Evolutionary conservation across 768 basidiomycete genomes (phyloP), one percentile per base, ranked within the genome.

Genomic region (Cystofilobasidium bisporidii): DNA sequence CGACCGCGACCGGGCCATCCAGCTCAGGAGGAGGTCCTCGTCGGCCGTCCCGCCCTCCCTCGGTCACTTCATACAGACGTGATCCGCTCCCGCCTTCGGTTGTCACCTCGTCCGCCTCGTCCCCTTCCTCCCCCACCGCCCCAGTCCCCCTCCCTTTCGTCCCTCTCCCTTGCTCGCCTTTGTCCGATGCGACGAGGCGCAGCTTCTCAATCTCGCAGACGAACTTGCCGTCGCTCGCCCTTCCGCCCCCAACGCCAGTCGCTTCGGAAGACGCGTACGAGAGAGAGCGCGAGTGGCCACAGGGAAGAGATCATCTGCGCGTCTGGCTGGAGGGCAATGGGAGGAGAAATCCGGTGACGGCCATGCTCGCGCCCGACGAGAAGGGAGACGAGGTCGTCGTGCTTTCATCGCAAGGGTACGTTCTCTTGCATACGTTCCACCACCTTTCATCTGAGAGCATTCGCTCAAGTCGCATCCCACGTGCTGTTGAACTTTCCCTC

Each of bases 111-210:
- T 18, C 47, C 28, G 32, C 61, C 10, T 22, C 60, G 1, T 28
- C 60, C n/a, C 59, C 53, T 22, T n/a, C 60, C 18, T 2, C 36
- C 5, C 36, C 33, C 32, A 22, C 61, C 22, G 41, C 47, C 45
- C 6, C 32, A 45, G 8, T n/a, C n/a, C n/a, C 43, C 5, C 63
- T 20, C 22, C 55, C 53, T 10, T 57, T 64, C 12, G 53, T 64
- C 41, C 38, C 38, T 12, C 53, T 64, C 8, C 26, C 63, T 1
- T 55, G 57, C n/a, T 64, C 63, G 26, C 63, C 63, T 0, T 38
- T 55, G 5, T 41, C 63, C 12, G 26, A 48, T 36, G 40, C 11
- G 33, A 43, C 50, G 26, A 26, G 63, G 40, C 53, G 11, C 40
- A 36, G 62, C 6, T 55, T 17, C n/a, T 53, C 38, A 26, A 53